A percentile compares a stretch with the other conserved stretches of the same genome.
phyloP scores from a whole-genome alignment of 805 yeast species.

The Dipodascus albidus region DNA sequence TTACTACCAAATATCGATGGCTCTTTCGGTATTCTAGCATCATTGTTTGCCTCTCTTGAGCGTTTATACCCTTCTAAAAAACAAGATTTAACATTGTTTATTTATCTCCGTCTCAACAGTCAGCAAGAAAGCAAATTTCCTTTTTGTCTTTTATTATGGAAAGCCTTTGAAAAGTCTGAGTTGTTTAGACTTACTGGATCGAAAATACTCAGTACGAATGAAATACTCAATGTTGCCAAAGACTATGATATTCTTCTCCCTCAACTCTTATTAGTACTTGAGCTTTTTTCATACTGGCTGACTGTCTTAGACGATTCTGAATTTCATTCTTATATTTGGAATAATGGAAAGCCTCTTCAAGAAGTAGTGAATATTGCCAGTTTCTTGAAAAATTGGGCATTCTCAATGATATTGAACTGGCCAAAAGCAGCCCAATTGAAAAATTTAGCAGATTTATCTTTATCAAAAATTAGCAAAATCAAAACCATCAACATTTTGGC shows the following conservation, averaged over 20 bases:
- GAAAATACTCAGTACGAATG: neutral
- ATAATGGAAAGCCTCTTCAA: constrained; percentile 28
- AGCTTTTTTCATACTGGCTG: constrained; percentile 54
- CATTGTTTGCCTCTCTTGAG: constrained; percentile 11
- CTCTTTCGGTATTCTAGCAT: constrained; percentile 9
- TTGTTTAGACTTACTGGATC: neutral
- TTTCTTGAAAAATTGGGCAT: constrained; percentile 40
- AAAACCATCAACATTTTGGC: constrained; percentile 36
- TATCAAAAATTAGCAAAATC: constrained; percentile 11
- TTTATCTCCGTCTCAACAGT: constrained; percentile 8
- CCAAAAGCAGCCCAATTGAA: constrained; percentile 2
- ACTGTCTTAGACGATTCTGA: constrained; percentile 58
- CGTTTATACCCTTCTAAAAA: constrained; percentile 10
- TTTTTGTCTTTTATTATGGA: constrained; percentile 12
- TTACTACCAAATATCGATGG: neutral
- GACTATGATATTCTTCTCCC: constrained; percentile 10
- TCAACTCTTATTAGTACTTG: constrained; percentile 41
- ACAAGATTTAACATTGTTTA: constrained; percentile 8
- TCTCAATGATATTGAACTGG: constrained; percentile 36
- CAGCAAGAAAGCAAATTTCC: constrained; percentile 6
- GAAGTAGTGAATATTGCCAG: constrained; percentile 32
- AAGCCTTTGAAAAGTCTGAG: constrained; percentile 2
- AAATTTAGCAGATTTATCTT: neutral
- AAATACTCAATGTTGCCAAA: neutral
- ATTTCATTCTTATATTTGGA: constrained; percentile 31